These are phyloP conservation scores for Amanita muscaria DNA, from an alignment of 768 basidiomycete genomes.

Conservation along the genomic window DNA sequence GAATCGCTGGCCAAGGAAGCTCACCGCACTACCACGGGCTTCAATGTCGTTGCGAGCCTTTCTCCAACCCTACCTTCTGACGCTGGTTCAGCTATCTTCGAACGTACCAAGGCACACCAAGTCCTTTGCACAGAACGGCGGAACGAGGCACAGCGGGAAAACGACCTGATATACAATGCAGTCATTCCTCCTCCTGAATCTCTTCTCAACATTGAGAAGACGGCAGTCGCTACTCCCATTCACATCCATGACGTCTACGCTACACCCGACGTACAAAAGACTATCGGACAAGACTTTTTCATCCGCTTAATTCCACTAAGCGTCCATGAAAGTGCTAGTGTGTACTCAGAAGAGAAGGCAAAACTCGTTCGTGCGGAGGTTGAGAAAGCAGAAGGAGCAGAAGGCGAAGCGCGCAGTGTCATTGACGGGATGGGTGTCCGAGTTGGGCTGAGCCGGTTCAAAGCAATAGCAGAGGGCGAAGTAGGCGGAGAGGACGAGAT, in stretches of 20 bases:
- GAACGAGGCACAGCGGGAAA: constrained; percentile 74
- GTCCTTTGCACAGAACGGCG: constrained; percentile 70
- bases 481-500: constrained; percentile 58
- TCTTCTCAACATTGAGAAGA: constrained; percentile 76
- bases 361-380: constrained; percentile 83
- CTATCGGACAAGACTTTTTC: constrained; percentile 92
- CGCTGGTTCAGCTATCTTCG: constrained; percentile 67
- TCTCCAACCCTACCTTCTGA: constrained; percentile 84
- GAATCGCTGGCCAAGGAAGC: constrained; percentile 82
- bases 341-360: constrained; percentile 98
- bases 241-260: constrained; percentile 93
- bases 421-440: constrained; percentile 79
- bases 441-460: constrained; percentile 57
- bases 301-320: constrained; percentile 79
- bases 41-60: constrained; percentile 60
- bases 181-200: constrained; percentile 73
- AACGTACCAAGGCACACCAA: constrained; percentile 78
- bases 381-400: constrained; percentile 77
- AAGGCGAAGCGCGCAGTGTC: constrained; percentile 69
- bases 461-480: constrained; percentile 60
- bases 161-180: constrained; percentile 96
- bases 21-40: constrained; percentile 53
- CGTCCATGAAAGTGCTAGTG: constrained; percentile 91
- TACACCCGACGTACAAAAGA: constrained; percentile 84
- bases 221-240: constrained; percentile 72